Base-by-base conservation (phyloP, 257 asterid species). In the Verbascum thapsus region DNA sequence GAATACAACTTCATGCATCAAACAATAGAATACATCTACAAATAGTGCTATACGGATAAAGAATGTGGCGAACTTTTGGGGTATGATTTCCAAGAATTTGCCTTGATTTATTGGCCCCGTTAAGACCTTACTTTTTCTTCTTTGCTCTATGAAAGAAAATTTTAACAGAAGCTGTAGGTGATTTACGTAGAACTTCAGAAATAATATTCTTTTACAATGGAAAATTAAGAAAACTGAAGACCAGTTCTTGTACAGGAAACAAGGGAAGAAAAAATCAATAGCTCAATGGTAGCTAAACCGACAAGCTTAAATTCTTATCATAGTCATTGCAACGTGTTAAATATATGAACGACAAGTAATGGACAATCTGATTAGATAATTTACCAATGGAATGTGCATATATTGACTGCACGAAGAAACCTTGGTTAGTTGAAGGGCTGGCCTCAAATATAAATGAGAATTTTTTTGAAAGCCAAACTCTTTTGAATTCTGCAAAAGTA, bases 361-460 rank as follows among this genome's bases (percentile, higher is more conserved):
- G 43, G 10, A 53, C n/a, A 38, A 43, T 52, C 3, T 34, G 50
- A 23, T 11, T 8, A n/a, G 38, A 55, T 60, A 26, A 69, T 75
- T 53, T 81, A 83, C 96, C 83, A 47, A 78, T 80, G 18, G 78
- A 72, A 70, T 92, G 88, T 30, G 87, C 89, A 76, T 83, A 92
- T 23, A 92, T 64, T 22, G 98, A 85, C 81, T 87, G 97, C 95
- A 88, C 77, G 74, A 92, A 92, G 84, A 81, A 76, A 61, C 89
- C 89, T 67, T 77, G 95, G 76, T 87, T 86, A 55, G 82, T 76
- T 19, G 96, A 77, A 53, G 96, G 97, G 61, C 84, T 76, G 13
- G 94, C 95, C 85, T 92, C 95, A 13, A 85, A 92, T 13, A 92
- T 80, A 72, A 64, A 87, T 42, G 96, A 80, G 76, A 92, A 86